phyloP scores from a whole-genome alignment of 2,329 filamentous ascomycete genomes.

The Cryphonectria carpinicola region DNA sequence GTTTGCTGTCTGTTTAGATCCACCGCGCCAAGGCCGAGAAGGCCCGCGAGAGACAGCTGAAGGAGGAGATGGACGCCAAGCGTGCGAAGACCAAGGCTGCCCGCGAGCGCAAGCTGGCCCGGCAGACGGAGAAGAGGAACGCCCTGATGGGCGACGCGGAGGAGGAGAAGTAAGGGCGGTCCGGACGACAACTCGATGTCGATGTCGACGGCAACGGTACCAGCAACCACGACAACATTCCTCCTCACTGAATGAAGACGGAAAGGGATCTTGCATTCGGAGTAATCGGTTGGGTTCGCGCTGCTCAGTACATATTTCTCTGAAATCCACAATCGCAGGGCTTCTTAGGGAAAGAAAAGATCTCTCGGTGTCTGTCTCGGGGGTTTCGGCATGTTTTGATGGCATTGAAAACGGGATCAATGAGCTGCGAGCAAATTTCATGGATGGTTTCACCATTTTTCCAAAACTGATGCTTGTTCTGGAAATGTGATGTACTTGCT shows the following conservation, averaged over 20 bases:
- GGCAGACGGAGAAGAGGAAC: conserved; percentile 86
- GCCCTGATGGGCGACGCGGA: conserved; percentile 76
- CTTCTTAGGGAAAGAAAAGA: conserved; percentile 25
- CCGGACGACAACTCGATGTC: conserved; percentile 12
- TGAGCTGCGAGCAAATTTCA: conserved; percentile 31
- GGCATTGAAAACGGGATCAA: conserved; percentile 33
- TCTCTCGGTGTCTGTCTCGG: conserved; percentile 27
- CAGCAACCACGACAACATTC: conserved; percentile 44
- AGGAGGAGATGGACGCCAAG: conserved; percentile 99
- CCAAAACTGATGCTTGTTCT: conserved; percentile 34
- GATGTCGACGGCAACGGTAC: conserved; percentile 43
- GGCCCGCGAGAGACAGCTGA: conserved; percentile 90
- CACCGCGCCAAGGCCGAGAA: conserved; percentile 99
- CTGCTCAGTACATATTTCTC: conserved; percentile 37
- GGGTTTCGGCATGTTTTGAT: conserved; percentile 32
- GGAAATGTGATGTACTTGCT: conserved; percentile 54
- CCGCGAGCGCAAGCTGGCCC: conserved; percentile 96
- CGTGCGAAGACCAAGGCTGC: conserved; percentile 99
- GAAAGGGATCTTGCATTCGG: conserved; percentile 55
- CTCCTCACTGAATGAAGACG: conserved; percentile 52
- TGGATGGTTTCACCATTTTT: conserved; percentile 27
- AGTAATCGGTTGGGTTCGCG: conserved; percentile 61
- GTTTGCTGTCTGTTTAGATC: conserved; percentile 64
- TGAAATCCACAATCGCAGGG: conserved; percentile 27
- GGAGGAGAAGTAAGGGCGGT: conserved; percentile 47